Percentiles rank a stretch among this genome's conserved stretches.
Conservation (phyloP, 139 green algal genomes). For the Mesostigma viride region DNA sequence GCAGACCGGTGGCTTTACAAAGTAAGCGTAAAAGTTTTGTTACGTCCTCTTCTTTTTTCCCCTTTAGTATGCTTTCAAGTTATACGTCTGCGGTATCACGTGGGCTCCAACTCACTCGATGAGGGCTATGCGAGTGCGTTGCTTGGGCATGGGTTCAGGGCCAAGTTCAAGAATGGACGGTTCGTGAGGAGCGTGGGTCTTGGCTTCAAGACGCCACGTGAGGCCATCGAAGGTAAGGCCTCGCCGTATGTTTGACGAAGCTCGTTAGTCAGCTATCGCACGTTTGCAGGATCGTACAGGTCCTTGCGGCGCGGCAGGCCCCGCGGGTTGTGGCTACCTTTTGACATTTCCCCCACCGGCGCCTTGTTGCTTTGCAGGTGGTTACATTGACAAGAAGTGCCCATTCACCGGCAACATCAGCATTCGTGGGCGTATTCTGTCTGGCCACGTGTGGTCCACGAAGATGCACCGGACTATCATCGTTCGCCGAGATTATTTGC, state of each 20-base stretch:
- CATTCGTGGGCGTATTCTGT: conserved; percentile 93
- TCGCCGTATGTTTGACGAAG: too few relatives aligned
- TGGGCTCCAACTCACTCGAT: too few relatives aligned
- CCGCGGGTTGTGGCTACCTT: not conserved
- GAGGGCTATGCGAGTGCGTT: too few relatives aligned
- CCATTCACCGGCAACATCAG: conserved; percentile 97
- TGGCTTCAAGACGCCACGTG: conserved; percentile 94
- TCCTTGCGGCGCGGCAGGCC: too few relatives aligned
- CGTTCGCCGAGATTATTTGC: conserved; percentile 91
- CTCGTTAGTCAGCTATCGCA: not conserved
- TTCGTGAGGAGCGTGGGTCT: conserved; percentile 94
- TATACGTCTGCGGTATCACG: too few relatives aligned
- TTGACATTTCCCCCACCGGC: not conserved
- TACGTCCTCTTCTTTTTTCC: too few relatives aligned
- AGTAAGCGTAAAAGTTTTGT: too few relatives aligned
- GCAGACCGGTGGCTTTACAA: too few relatives aligned
- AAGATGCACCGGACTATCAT: conserved; percentile 98
- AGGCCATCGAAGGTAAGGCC: conserved; percentile 87
- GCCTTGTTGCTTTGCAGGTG: conserved; percentile 48
- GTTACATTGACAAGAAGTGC: conserved; percentile 99
- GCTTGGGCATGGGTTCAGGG: too few relatives aligned
- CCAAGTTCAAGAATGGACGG: too few relatives aligned
- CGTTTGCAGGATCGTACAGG: too few relatives aligned
- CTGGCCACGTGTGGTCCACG: conserved; percentile 77
- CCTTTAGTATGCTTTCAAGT: too few relatives aligned